Percentiles rank a stretch among this genome's conserved stretches.
These are phyloP conservation scores for Verticillium tricorpus DNA, from an alignment of 2,329 filamentous ascomycete genomes.

Conservation along the genomic window DNA sequence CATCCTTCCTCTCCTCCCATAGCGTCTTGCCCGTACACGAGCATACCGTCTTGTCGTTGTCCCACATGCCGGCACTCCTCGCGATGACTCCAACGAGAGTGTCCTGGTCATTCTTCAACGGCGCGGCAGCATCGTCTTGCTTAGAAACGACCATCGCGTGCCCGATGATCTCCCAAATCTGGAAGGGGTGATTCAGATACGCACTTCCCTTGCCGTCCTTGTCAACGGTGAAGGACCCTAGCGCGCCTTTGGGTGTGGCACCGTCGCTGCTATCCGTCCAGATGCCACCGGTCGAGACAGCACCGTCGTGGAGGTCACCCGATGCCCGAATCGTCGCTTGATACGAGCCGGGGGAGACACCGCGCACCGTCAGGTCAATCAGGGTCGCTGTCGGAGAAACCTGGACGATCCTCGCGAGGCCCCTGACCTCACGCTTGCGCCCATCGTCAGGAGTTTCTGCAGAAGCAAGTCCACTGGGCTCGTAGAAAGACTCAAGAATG, in stretches of 20 bases:
- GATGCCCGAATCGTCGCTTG: slow-evolving; percentile 78
- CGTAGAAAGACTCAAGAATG: slow-evolving; percentile 80
- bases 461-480: slow-evolving; percentile 40
- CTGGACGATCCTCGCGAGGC: slow-evolving; percentile 90
- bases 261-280: slow-evolving; percentile 57
- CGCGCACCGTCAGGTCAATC: slow-evolving; percentile 81
- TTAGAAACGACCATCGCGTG: slow-evolving; percentile 82
- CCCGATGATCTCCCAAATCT: slow-evolving; percentile 95
- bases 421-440: slow-evolving; percentile 61
- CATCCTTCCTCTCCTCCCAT: slow-evolving; percentile 93
- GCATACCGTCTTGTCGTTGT: slow-evolving; percentile 97
- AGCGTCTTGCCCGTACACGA: slow-evolving; percentile 97
- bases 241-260: slow-evolving; percentile 43
- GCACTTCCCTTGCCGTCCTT: slow-evolving; percentile 70
- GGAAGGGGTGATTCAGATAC: slow-evolving; percentile 76
- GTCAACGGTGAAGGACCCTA: slow-evolving; percentile 74
- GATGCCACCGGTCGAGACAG: slow-evolving; percentile 75
- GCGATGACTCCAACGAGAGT: slow-evolving; percentile 93
- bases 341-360: slow-evolving; percentile 77
- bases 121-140: slow-evolving; percentile 50
- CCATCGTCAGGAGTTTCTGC: slow-evolving; percentile 35
- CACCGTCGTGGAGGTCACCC: slow-evolving; percentile 81
- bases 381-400: slow-evolving; percentile 74
- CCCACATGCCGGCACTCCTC: slow-evolving; percentile 95
- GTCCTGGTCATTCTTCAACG: slow-evolving; percentile 67